Conservation (phyloP, 1,139 yeast genomes). For the Kluyveromyces sp. region DNA sequence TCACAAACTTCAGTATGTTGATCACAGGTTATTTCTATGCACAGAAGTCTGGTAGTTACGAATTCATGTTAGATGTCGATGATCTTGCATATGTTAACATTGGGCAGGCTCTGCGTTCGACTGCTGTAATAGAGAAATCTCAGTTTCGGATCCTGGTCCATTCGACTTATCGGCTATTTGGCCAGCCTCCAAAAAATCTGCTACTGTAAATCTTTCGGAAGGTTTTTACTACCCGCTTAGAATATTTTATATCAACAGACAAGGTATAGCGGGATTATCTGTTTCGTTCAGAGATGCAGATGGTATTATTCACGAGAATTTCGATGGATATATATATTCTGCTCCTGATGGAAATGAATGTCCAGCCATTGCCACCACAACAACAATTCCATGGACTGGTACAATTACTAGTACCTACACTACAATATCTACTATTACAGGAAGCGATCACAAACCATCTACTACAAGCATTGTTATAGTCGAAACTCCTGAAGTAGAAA, state of each 20-base stretch:
- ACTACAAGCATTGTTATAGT: constrained; percentile 5
- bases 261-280: constrained; percentile 9
- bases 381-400: constrained; percentile 8
- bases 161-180: constrained; percentile 9
- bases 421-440: constrained; percentile 3
- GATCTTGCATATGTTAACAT: constrained; percentile 11
- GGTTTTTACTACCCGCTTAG: constrained; percentile 15
- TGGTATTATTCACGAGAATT: constrained; percentile 9
- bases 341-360: constrained; percentile 7
- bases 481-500: constrained; percentile 12
- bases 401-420: constrained; percentile 8
- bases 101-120: constrained; percentile 14
- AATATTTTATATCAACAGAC: constrained; percentile 13
- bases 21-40: constrained; percentile 14
- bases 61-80: constrained; percentile 9
- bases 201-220: constrained; percentile 6
- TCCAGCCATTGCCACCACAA: constrained; percentile 3
- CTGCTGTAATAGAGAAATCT: constrained; percentile 7
- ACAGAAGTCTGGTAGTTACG: constrained; percentile 9
- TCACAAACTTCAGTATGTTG: constrained; percentile 12
- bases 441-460: constrained; percentile 7
- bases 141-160: constrained; percentile 7
- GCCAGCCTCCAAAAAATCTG: constrained; percentile 1
- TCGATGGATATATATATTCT: constrained; percentile 7
- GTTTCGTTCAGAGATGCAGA: constrained; percentile 10